These are phyloP conservation scores for Chlamydomonas incerta DNA, from an alignment of 139 green algal genomes.

Conservation along the genomic window DNA sequence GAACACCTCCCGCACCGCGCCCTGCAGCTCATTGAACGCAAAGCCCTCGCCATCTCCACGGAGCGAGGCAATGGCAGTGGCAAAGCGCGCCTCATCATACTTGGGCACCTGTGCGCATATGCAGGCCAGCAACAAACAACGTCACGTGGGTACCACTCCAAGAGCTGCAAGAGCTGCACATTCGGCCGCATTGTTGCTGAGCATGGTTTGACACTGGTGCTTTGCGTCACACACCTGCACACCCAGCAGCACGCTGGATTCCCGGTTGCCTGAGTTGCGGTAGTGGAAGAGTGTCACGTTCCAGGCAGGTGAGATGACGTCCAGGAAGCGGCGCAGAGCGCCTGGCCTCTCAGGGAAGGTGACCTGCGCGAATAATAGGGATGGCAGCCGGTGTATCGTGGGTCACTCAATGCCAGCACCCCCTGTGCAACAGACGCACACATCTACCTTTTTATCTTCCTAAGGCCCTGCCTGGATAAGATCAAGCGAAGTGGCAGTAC, in stretches of 20 bases:
- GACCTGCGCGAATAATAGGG: conserved; percentile 55
- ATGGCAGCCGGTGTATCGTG: too few relatives aligned
- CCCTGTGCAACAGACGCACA: too few relatives aligned
- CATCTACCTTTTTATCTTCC: too few relatives aligned
- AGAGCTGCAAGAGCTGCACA: too few relatives aligned
- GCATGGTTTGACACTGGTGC: too few relatives aligned
- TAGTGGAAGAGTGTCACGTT: conserved; percentile 99
- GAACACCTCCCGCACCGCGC: conserved; percentile 76
- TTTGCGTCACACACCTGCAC: conserved; percentile 77
- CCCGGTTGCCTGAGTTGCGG: conserved; percentile 83
- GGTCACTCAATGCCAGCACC: too few relatives aligned
- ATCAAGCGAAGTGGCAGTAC: too few relatives aligned
- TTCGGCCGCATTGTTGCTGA: too few relatives aligned
- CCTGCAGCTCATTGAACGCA: conserved; percentile 72
- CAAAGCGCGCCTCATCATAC: conserved; percentile 57
- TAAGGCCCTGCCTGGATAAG: too few relatives aligned
- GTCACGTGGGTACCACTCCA: too few relatives aligned
- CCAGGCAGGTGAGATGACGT: conserved; percentile 79
- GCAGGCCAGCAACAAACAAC: too few relatives aligned
- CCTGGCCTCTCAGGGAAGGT: conserved; percentile 94
- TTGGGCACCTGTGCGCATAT: conserved; percentile 75
- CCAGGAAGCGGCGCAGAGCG: conserved; percentile 89
- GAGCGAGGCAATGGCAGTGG: conserved; percentile 36
- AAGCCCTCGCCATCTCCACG: conserved; percentile 62
- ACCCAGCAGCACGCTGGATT: conserved; percentile 85